phyloP scores from a whole-genome alignment of 371 early-diverging fungal genomes.

The Haplosporangium sp. region DNA sequence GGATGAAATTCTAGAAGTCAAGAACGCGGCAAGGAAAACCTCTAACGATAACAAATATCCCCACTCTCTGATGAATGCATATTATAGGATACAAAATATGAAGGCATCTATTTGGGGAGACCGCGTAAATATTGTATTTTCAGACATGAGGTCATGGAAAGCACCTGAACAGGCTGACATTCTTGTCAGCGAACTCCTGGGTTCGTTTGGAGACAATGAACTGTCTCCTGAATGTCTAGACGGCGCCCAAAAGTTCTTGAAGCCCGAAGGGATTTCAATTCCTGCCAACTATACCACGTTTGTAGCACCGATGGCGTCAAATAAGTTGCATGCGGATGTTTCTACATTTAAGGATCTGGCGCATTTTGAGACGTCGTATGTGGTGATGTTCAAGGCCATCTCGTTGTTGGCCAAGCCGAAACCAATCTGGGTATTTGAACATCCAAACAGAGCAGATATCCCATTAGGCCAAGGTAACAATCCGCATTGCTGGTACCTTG shows the following conservation, averaged over 20 bases:
- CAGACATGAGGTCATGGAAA: conserved; percentile 93
- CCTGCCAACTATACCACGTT: conserved; percentile 86
- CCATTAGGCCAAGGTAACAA: conserved; percentile 47
- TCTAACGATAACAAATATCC: too few relatives aligned
- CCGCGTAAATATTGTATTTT: conserved; percentile 81
- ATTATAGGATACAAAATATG: conserved; percentile 75
- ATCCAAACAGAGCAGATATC: conserved; percentile 68
- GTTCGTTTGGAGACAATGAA: conserved; percentile 98
- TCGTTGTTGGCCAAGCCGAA: conserved; percentile 74
- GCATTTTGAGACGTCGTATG: conserved; percentile 90
- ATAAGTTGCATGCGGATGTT: conserved; percentile 77
- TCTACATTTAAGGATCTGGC: conserved; percentile 70
- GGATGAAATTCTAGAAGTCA: background rate
- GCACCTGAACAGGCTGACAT: conserved; percentile 87
- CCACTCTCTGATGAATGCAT: conserved; percentile 1
- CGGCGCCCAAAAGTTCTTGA: conserved; percentile 88
- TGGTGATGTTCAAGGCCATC: conserved; percentile 89
- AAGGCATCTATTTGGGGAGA: conserved; percentile 85
- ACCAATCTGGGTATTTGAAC: conserved; percentile 85
- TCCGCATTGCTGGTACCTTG: too few relatives aligned
- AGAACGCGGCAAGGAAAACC: background rate
- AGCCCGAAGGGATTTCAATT: conserved; percentile 90
- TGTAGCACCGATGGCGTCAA: conserved; percentile 87
- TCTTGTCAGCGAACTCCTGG: conserved; percentile 90
- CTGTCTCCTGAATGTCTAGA: conserved; percentile 97